phyloP scores from a whole-genome alignment of 2,329 filamentous ascomycete species.

The Verticillium longisporum region DNA sequence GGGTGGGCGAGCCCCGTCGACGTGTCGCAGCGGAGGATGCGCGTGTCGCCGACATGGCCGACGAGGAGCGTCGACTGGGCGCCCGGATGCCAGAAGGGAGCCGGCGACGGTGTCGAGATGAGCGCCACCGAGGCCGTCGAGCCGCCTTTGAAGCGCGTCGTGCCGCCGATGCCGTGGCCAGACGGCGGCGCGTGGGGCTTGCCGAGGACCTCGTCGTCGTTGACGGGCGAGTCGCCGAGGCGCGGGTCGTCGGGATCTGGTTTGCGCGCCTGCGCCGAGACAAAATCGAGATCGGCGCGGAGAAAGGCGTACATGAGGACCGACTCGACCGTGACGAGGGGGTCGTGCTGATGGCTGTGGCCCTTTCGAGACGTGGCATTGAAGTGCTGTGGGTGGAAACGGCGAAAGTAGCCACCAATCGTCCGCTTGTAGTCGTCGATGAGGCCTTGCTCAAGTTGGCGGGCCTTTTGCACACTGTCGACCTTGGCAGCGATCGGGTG shows the following conservation, averaged over 20 bases:
- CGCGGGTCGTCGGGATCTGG: conserved; percentile 65
- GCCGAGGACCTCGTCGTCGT: conserved; percentile 77
- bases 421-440: conserved; percentile 73
- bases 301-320: conserved; percentile 90
- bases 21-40: conserved; percentile 84
- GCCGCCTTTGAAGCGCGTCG: conserved; percentile 80
- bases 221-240: conserved; percentile 69
- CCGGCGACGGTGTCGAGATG: conserved; percentile 85
- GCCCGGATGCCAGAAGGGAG: conserved; percentile 91
- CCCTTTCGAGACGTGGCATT: conserved; percentile 18
- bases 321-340: conserved; percentile 58
- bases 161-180: conserved; percentile 62
- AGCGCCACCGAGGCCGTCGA: conserved; percentile 86
- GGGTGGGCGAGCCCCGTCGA: conserved; percentile 72
- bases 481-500: conserved; percentile 41
- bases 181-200: conserved; percentile 46
- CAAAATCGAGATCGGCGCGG: conserved; percentile 89
- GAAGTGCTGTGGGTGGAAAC: conserved; percentile 81
- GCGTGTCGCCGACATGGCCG: conserved; percentile 89
- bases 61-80: conserved; percentile 77
- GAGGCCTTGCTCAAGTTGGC: conserved; percentile 63
- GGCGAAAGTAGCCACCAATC: conserved; percentile 89
- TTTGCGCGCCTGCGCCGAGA: conserved; percentile 80
- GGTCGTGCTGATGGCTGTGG: conserved; percentile 14
- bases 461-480: conserved; percentile 53